phyloP scores from a whole-genome alignment of 2,329 filamentous ascomycete genomes.

The Fusarium nodosum region DNA sequence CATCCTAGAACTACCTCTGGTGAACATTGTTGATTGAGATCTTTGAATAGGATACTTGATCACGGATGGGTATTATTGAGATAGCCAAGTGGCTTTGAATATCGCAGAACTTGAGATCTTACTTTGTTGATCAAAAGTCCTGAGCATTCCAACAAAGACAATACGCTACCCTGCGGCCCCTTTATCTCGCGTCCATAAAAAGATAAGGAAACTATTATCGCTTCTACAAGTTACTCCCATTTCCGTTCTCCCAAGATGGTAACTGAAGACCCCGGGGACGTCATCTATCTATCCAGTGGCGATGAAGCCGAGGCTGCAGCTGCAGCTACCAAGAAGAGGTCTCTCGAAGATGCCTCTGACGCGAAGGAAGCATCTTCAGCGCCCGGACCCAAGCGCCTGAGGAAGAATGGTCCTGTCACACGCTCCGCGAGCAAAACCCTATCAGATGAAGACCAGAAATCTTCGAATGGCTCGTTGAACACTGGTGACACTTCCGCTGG shows the following conservation, averaged over 20 bases:
- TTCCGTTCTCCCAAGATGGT: constrained; percentile 31
- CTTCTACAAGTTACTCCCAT: not conserved
- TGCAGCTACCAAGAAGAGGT: constrained; percentile 48
- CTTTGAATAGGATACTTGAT: constrained; percentile 12
- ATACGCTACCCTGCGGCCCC: not conserved
- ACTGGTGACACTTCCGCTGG: constrained; percentile 5
- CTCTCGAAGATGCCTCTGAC: constrained; percentile 46
- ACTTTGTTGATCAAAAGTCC: not conserved
- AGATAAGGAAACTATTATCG: not conserved
- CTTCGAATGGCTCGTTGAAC: constrained; percentile 21
- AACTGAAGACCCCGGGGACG: constrained; percentile 39
- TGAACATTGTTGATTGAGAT: constrained; percentile 35
- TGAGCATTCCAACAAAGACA: constrained; percentile 1
- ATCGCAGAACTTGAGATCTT: constrained; percentile 3
- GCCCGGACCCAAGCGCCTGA: constrained; percentile 45
- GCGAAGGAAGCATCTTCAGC: constrained; percentile 23
- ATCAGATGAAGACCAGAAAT: constrained; percentile 14
- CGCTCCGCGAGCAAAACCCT: constrained; percentile 46
- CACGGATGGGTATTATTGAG: constrained; percentile 7
- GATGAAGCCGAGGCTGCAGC: constrained; percentile 32
- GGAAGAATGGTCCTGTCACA: constrained; percentile 17
- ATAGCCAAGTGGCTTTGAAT: constrained; percentile 23
- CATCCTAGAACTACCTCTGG: not conserved
- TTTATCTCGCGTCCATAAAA: not conserved
- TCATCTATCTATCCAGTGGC: constrained; percentile 47